These are phyloP conservation scores for Mycena venus DNA, from an alignment of 768 basidiomycete genomes.

Conservation along the genomic window DNA sequence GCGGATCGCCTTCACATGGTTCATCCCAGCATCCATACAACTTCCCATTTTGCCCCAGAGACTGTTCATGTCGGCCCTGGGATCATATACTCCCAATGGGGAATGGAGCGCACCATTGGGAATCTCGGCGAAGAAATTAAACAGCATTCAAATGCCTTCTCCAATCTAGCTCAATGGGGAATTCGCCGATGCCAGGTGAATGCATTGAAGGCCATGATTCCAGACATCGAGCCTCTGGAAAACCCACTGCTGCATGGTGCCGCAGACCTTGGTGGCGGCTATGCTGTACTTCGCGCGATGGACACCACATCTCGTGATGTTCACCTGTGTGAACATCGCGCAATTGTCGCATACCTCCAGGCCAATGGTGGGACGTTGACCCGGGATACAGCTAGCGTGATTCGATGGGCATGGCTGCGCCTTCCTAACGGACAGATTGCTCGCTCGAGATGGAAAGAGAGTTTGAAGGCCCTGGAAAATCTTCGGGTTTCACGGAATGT, in stretches of 20 bases:
- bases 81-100: constrained; percentile 41
- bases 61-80: constrained; percentile 31
- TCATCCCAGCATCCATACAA: constrained; percentile 39
- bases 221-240: constrained; percentile 25
- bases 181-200: constrained; percentile 30
- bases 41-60: constrained; percentile 39
- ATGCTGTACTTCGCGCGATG: constrained; percentile 22
- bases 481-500: constrained; percentile 34
- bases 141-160: constrained; percentile 34
- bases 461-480: background rate
- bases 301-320: background rate
- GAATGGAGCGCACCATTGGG: constrained; percentile 41
- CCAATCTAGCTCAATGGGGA: constrained; percentile 39
- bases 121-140: constrained; percentile 40
- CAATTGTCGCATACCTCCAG: background rate
- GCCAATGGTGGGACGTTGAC: background rate
- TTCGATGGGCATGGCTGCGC: constrained; percentile 34
- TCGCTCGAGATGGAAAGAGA: constrained; percentile 35
- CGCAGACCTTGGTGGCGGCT: constrained; percentile 28
- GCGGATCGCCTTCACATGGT: constrained; percentile 43
- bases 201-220: constrained; percentile 24
- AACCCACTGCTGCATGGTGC: constrained; percentile 14
- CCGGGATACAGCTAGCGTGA: background rate
- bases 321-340: background rate
- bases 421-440: constrained; percentile 43